phyloP scores from a whole-genome alignment of 768 basidiomycete species.

The Mycena chlorophos region DNA sequence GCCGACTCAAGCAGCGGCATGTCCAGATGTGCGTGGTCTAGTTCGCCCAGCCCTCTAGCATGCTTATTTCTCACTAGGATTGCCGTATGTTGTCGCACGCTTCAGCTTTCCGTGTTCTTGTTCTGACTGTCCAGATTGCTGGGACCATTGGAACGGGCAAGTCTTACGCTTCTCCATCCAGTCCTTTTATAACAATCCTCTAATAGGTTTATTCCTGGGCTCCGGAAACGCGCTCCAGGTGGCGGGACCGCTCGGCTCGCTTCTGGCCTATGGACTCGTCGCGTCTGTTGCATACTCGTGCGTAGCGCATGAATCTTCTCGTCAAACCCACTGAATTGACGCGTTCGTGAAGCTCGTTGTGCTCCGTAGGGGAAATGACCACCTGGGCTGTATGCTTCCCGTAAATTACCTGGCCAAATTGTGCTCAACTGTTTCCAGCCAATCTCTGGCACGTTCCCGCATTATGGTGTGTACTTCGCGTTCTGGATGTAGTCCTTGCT shows the following conservation, averaged over 20 bases:
- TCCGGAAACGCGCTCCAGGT: constrained; percentile 59
- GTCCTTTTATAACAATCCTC: not conserved
- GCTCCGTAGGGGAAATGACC: constrained; percentile 78
- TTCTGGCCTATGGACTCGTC: constrained; percentile 63
- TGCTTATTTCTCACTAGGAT: constrained; percentile 42
- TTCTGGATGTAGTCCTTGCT: not conserved
- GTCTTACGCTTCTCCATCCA: not conserved
- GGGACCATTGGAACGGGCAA: constrained; percentile 65
- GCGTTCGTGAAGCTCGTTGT: constrained; percentile 46
- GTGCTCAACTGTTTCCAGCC: constrained; percentile 33
- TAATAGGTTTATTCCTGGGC: constrained; percentile 64
- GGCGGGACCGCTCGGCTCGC: constrained; percentile 67
- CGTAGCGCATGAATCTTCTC: constrained; percentile 23
- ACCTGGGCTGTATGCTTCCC: constrained; percentile 47
- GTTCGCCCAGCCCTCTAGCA: not conserved
- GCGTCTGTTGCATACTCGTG: constrained; percentile 67
- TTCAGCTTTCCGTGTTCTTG: not conserved
- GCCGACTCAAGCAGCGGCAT: constrained; percentile 74
- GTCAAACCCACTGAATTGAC: not conserved
- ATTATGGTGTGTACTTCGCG: constrained; percentile 49
- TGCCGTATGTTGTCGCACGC: constrained; percentile 46
- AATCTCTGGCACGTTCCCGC: constrained; percentile 76
- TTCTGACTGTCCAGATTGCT: constrained; percentile 48
- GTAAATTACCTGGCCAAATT: not conserved
- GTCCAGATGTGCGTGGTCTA: constrained; percentile 64